Base-by-base conservation (phyloP, 306 rosid species). In the Corylus avellana region DNA sequence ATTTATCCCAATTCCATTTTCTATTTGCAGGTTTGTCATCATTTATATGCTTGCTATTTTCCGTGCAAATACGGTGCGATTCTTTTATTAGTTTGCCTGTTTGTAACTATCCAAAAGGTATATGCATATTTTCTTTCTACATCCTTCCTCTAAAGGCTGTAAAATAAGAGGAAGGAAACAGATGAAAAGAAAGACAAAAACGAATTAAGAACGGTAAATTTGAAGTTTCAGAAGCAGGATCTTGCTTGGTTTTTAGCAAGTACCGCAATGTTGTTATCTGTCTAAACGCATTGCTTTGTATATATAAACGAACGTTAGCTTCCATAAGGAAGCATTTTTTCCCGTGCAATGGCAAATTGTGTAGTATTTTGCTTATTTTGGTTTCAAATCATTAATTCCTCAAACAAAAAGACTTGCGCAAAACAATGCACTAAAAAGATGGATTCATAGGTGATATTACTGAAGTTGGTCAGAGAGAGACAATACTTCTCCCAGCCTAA, bases 1-100 rank as follows among this genome's bases (percentile, higher is more conserved):
- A 69, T 49, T 29, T 59, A 8, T 48, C 10, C 37, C 2, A 12
- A 56, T 32, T 0, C 48, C 42, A 18, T 42, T 6, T 42, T 42
- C 8, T 42, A 69, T 83, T 83, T 81, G 85, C 97, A 88, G 97
- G 93, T 73, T 82, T 71, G 54, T 86, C 78, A 39, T 70, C 75
- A 77, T 83, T 85, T 42, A 68, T 22, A 61, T 77, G 62, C 58
- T 79, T 72, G 32, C 66, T 57, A 70, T 85, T 72, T 25, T 74
- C 87, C 78, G 56, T 88, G 93, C 84, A 44, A 81, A 74, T 50
- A 78, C 63, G 83, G 83, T 83, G 89, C 86, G 77, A 94, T 95
- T 95, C 99, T 90, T 95, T 91, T 58, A 90, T 88, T 91, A 85
- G 88, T 89, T 90, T 93, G 89, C 85, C 70, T 90, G 90, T 86